A percentile compares a stretch with the other conserved stretches of the same genome.
Evolutionary conservation across 2,329 filamentous ascomycete species (phyloP).

Genomic region (Botrytis aclada): DNA sequence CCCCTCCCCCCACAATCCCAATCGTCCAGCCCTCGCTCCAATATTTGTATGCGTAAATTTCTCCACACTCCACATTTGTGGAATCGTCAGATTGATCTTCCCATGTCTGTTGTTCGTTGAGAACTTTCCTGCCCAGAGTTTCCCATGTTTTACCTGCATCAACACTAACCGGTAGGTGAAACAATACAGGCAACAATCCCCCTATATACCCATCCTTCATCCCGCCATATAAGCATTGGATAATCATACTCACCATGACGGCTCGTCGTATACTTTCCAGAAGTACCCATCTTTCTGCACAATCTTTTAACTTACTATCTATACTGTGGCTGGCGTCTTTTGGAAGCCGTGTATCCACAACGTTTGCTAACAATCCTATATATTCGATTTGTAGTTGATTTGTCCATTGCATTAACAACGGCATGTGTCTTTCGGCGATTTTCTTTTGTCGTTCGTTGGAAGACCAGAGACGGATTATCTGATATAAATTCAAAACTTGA

Average conservation of each 20-base stretch:
- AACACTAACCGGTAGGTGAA: constrained; percentile 21
- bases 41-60: not conserved
- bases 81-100: not conserved
- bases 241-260: constrained; percentile 25
- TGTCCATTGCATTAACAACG: constrained; percentile 32
- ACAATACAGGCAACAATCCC: constrained; percentile 18
- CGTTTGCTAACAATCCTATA: not conserved
- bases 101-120: not conserved
- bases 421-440: constrained; percentile 31
- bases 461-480: constrained; percentile 36
- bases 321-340: not conserved
- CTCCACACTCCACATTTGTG: not conserved
- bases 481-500: constrained; percentile 34
- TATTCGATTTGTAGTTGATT: constrained; percentile 22
- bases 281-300: constrained; percentile 34
- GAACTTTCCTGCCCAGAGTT: not conserved
- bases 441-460: constrained; percentile 30
- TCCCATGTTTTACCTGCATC: constrained; percentile 12
- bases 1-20: constrained; percentile 1
- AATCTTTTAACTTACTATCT: not conserved
- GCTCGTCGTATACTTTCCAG: constrained; percentile 38
- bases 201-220: constrained; percentile 24
- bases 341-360: not conserved
- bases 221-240: constrained; percentile 23
- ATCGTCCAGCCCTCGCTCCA: not conserved